These are phyloP conservation scores for Diospyros lotus DNA, from an alignment of 148 eudicot genomes.

Conservation along the genomic window DNA sequence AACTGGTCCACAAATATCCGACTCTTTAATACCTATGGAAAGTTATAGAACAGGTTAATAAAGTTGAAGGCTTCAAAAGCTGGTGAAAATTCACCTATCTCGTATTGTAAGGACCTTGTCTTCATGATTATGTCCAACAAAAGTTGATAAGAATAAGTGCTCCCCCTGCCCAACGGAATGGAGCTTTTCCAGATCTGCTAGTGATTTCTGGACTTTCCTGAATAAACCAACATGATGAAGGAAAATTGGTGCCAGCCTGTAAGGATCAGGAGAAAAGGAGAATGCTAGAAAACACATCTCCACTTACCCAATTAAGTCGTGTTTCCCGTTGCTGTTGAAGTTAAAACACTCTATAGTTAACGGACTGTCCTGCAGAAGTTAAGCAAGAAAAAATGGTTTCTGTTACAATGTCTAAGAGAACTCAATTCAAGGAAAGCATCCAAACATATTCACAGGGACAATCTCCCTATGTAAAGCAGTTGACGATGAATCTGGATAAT, in stretches of 20 bases:
- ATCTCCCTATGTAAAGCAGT: neutral
- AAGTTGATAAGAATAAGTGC: conserved; percentile 48
- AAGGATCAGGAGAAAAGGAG: conserved; percentile 7
- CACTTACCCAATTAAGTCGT: conserved; percentile 81
- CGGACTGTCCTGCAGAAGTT: conserved; percentile 77
- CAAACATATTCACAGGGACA: neutral
- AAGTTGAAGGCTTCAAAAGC: conserved; percentile 11
- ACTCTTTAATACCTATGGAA: conserved; percentile 76
- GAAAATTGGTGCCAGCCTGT: conserved; percentile 10
- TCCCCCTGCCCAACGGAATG: conserved; percentile 57
- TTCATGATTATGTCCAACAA: conserved; percentile 52
- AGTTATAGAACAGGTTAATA: conserved; percentile 11
- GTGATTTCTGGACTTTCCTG: conserved; percentile 76
- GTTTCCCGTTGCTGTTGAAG: conserved; percentile 88
- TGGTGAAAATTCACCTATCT: conserved; percentile 8
- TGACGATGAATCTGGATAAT: neutral
- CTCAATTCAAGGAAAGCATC: neutral
- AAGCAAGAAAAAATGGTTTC: conserved; percentile 8
- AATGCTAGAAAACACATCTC: conserved; percentile 2
- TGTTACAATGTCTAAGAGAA: conserved; percentile 3
- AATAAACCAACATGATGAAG: conserved; percentile 12
- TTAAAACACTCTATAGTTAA: conserved; percentile 81
- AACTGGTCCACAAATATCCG: conserved; percentile 74
- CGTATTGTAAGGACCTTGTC: conserved; percentile 50
- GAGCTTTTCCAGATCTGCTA: conserved; percentile 70